Percentiles rank a stretch among this genome's conserved stretches.
Conservation (phyloP, 2,329 filamentous ascomycete genomes). For the Fusarium piperis region DNA sequence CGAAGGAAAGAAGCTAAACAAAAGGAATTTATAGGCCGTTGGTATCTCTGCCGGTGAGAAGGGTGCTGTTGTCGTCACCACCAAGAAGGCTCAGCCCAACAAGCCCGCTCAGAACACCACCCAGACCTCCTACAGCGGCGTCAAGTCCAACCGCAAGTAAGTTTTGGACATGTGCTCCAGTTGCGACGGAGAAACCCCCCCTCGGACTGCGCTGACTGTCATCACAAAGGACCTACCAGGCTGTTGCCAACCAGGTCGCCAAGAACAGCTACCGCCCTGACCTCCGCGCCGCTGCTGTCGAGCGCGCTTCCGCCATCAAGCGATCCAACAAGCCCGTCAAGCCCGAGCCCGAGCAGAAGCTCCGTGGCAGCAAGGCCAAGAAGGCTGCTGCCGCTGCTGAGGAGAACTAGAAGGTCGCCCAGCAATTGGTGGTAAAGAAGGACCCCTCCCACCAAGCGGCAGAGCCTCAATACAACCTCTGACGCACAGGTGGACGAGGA, state of each 20-base stretch:
- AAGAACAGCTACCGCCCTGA: slow-evolving; percentile 88
- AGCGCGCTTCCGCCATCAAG: slow-evolving; percentile 88
- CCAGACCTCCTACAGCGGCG: slow-evolving; percentile 74
- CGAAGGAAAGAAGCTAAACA: slow-evolving; percentile 35
- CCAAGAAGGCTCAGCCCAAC: slow-evolving; percentile 82
- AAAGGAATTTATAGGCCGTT: slow-evolving; percentile 70
- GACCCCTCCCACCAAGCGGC: not conserved
- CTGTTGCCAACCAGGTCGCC: slow-evolving; percentile 82
- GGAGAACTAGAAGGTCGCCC: slow-evolving; percentile 41
- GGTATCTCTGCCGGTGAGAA: slow-evolving; percentile 80
- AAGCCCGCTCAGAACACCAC: slow-evolving; percentile 75
- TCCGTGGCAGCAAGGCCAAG: slow-evolving; percentile 81
- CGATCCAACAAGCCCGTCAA: slow-evolving; percentile 82
- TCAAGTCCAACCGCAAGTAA: slow-evolving; percentile 78
- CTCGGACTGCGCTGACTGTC: slow-evolving; percentile 18
- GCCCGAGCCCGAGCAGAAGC: slow-evolving; percentile 77
- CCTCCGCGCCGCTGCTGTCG: slow-evolving; percentile 79
- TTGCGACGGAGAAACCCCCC: not conserved
- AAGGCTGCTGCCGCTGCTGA: slow-evolving; percentile 67
- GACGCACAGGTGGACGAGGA: not conserved
- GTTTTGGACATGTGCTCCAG: slow-evolving; percentile 26
- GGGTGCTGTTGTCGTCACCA: slow-evolving; percentile 81
- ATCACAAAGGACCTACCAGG: slow-evolving; percentile 80
- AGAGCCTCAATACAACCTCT: slow-evolving; percentile 6
- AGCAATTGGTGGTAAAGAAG: slow-evolving; percentile 21